phyloP scores from a whole-genome alignment of 2,329 filamentous ascomycete genomes.

The Fusarium sp. region DNA sequence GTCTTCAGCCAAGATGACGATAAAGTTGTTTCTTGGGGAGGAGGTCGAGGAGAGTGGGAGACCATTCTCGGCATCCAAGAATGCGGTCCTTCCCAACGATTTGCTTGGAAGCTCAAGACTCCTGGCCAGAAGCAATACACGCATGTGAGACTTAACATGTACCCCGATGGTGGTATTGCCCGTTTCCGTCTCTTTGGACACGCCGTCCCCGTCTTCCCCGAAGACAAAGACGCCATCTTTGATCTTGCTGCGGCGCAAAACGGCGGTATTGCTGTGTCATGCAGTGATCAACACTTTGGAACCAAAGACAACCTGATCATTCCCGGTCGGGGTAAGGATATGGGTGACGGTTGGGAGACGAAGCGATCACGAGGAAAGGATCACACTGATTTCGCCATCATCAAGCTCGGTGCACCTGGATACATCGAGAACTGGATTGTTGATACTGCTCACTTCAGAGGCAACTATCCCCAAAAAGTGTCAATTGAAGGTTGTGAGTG shows the following conservation, averaged over 20 bases:
- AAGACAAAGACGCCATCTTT: slow-evolving; percentile 71
- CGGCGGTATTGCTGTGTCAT: slow-evolving; percentile 78
- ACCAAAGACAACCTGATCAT: slow-evolving; percentile 84
- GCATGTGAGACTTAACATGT: slow-evolving; percentile 85
- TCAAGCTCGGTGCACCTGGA: slow-evolving; percentile 75
- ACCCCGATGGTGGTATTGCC: slow-evolving; percentile 85
- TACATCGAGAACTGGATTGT: slow-evolving; percentile 74
- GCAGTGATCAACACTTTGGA: slow-evolving; percentile 87
- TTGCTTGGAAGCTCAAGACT: slow-evolving; percentile 74
- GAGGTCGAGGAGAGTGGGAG: slow-evolving; percentile 73
- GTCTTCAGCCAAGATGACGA: slow-evolving; percentile 74
- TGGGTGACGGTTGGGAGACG: slow-evolving; percentile 92
- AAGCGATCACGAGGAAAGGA: slow-evolving; percentile 75
- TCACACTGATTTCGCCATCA: slow-evolving; percentile 84
- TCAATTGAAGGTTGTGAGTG: slow-evolving; percentile 72
- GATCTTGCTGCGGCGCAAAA: slow-evolving; percentile 84
- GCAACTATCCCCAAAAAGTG: slow-evolving; percentile 84
- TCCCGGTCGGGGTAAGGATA: slow-evolving; percentile 81
- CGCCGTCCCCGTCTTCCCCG: slow-evolving; percentile 80
- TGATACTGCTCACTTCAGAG: slow-evolving; percentile 85
- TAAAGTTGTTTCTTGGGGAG: slow-evolving; percentile 72
- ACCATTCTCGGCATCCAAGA: slow-evolving; percentile 75
- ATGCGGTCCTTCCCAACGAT: slow-evolving; percentile 78
- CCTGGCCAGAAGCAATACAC: slow-evolving; percentile 76
- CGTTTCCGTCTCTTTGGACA: slow-evolving; percentile 81